Base-by-base conservation (phyloP, 148 eudicot genomes). In the Hydrangea macrophylla region DNA sequence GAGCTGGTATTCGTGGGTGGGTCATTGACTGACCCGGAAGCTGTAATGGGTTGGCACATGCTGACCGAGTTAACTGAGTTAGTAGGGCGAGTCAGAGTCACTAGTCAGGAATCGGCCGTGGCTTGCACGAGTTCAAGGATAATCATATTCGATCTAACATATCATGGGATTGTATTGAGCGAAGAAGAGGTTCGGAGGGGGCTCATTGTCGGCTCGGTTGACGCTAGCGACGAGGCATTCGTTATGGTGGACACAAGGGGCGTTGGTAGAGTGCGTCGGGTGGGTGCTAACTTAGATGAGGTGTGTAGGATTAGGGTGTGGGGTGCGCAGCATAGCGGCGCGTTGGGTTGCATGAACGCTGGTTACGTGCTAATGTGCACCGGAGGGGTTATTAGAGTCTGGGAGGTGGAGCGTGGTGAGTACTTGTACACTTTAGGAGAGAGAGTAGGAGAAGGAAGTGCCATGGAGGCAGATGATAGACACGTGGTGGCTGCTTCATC, bases 21-120 rank as follows among this genome's bases (percentile, higher is more conserved):
- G 20, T 64, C 85, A 0, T 39, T 90, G 35, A 93, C 96, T 0
- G 90, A 93, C 64, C 95, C 86, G 0, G 96, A 88, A 45, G 87
- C 98, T 0, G 88, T 93, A 7, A 80, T 76, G 81, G 98, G 98
- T 1, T 93, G 98, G 98, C 96, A 82, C 74, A 68, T 78, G 70
- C 80, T 93, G 18, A 83, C 84, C 0, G 98, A 85, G 23, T 53
- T 75, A 6, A 84, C 88, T 0, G 92, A 81, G 6, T 61, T 73
- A 5, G 75, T 93, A 2, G 98, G 89, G 7, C 89, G 96, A 30
- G 81, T 93, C 35, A 42, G 96, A 6, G 78, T 90, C 0, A 68
- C 83, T 26, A 31, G 74, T 6, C 68, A 75, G 3, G 89, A 78
- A n/a, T 69, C 82, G 0, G 95, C 98, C 0, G 67, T 93, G 5